A percentile compares a stretch with the other conserved stretches of the same genome.
Evolutionary conservation across 1,284 basidiomycete species (phyloP).

Genomic region (Coniferiporia weirii): DNA sequence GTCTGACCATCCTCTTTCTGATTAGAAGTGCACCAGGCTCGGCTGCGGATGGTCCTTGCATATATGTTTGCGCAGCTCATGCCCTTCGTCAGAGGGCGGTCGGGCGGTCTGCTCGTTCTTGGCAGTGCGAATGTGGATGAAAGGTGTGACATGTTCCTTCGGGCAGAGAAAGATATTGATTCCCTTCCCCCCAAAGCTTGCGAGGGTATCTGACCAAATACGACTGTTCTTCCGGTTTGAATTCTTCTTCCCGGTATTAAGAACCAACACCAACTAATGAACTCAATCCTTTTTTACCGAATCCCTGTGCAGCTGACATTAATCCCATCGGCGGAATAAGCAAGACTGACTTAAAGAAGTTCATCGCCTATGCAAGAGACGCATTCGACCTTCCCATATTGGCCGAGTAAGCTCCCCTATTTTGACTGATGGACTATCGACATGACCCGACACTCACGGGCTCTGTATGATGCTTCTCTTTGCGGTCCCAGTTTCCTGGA

Average conservation of each 20-base stretch:
- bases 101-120: slow-evolving; percentile 86
- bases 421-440: not conserved
- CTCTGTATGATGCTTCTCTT: not conserved
- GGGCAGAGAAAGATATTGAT: not conserved
- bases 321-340: slow-evolving; percentile 98
- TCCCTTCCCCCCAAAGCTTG: slow-evolving; percentile 45
- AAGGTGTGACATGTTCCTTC: slow-evolving; percentile 45
- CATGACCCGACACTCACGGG: slow-evolving; percentile 1
- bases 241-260: not conserved
- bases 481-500: slow-evolving; percentile 67
- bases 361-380: slow-evolving; percentile 80
- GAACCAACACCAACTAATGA: not conserved
- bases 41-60: slow-evolving; percentile 92
- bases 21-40: slow-evolving; percentile 47
- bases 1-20: not conserved
- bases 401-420: slow-evolving; percentile 45
- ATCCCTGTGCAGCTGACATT: slow-evolving; percentile 69
- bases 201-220: slow-evolving; percentile 98
- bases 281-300: not conserved
- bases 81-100: slow-evolving; percentile 85
- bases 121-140: slow-evolving; percentile 99
- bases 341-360: slow-evolving; percentile 95
- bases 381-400: slow-evolving; percentile 86
- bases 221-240: slow-evolving; percentile 80
- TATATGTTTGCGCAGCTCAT: slow-evolving; percentile 97